phyloP scores from a whole-genome alignment of 108 stramenopile species.

The Conticribra guillardii region DNA sequence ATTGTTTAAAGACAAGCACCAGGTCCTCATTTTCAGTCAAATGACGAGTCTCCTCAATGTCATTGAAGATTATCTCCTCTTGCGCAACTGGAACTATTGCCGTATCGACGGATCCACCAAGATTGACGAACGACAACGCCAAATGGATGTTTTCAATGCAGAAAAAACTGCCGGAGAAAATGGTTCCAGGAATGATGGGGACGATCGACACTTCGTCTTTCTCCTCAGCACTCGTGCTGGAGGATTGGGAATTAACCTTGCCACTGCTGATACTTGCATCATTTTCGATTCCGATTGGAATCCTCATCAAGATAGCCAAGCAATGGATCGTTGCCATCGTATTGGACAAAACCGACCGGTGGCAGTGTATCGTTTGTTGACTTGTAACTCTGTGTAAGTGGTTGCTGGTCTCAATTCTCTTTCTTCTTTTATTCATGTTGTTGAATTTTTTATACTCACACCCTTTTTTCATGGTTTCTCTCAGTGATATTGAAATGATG shows the following conservation, averaged over 20 bases:
- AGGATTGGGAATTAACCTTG: slow-evolving; percentile 96
- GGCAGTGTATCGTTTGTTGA: slow-evolving; percentile 95
- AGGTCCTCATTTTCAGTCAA: slow-evolving; percentile 98
- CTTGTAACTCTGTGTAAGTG: slow-evolving; percentile 91
- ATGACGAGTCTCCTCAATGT: slow-evolving; percentile 95
- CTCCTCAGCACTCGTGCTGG: slow-evolving; percentile 96
- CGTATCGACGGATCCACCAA: slow-evolving; percentile 96
- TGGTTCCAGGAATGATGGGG: slow-evolving; percentile 66
- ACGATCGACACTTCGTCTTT: slow-evolving; percentile 91
- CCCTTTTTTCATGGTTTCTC: too few relatives aligned
- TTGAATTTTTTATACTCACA: too few relatives aligned
- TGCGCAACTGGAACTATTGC: slow-evolving; percentile 85
- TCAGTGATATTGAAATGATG: slow-evolving; percentile 99
- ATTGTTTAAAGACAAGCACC: slow-evolving; percentile 92
- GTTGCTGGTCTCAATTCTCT: too few relatives aligned
- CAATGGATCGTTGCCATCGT: slow-evolving; percentile 93
- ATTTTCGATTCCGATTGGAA: slow-evolving; percentile 99
- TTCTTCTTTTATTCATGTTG: too few relatives aligned
- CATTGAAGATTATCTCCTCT: slow-evolving; percentile 94
- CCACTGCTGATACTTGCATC: slow-evolving; percentile 97
- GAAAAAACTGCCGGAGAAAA: slow-evolving; percentile 75
- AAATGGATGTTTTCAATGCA: slow-evolving; percentile 94
- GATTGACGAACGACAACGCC: slow-evolving; percentile 94
- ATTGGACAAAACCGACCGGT: slow-evolving; percentile 94
- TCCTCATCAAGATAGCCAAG: slow-evolving; percentile 93